Evolutionary conservation across 2,329 filamentous ascomycete genomes (phyloP).

Genomic region (Furcasterigmium sp.): DNA sequence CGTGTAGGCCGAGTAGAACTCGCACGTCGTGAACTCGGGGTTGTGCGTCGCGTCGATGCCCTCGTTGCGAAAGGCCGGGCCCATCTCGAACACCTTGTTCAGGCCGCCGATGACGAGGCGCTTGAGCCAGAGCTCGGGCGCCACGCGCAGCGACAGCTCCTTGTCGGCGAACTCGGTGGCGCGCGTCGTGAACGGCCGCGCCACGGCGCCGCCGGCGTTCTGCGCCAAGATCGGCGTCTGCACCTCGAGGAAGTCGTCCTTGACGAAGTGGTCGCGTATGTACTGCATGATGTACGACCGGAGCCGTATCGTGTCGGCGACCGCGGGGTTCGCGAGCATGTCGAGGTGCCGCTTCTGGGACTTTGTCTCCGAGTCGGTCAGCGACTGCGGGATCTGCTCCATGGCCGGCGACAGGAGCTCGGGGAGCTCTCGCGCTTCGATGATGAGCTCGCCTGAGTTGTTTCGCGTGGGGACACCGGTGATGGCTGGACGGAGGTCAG

Average conservation of each 20-base stretch:
- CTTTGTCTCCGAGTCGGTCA: conserved; percentile 66
- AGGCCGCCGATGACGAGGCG: conserved; percentile 84
- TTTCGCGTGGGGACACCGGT: conserved; percentile 67
- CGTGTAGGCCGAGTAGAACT: conserved; percentile 88
- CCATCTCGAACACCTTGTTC: conserved; percentile 88
- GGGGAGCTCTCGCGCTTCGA: conserved; percentile 65
- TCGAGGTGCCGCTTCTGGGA: conserved; percentile 80
- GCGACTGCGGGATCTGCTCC: conserved; percentile 67
- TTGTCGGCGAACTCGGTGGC: conserved; percentile 71
- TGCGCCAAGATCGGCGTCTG: conserved; percentile 84
- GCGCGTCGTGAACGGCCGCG: conserved; percentile 77
- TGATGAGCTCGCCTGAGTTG: conserved; percentile 67
- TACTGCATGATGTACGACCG: conserved; percentile 70
- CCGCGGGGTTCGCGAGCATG: conserved; percentile 68
- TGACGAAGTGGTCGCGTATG: conserved; percentile 68
- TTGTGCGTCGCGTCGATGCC: conserved; percentile 89
- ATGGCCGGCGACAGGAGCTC: conserved; percentile 71
- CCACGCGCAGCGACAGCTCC: conserved; percentile 75
- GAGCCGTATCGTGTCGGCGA: conserved; percentile 65
- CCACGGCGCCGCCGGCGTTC: conserved; percentile 79
- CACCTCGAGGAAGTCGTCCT: conserved; percentile 75
- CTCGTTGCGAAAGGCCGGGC: conserved; percentile 89
- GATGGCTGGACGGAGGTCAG: conserved; percentile 44
- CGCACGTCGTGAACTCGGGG: conserved; percentile 94
- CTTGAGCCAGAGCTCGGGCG: conserved; percentile 94